Evolutionary conservation across 352 stramenopile species (phyloP).

Genomic region (Blastocystis sp.): DNA sequence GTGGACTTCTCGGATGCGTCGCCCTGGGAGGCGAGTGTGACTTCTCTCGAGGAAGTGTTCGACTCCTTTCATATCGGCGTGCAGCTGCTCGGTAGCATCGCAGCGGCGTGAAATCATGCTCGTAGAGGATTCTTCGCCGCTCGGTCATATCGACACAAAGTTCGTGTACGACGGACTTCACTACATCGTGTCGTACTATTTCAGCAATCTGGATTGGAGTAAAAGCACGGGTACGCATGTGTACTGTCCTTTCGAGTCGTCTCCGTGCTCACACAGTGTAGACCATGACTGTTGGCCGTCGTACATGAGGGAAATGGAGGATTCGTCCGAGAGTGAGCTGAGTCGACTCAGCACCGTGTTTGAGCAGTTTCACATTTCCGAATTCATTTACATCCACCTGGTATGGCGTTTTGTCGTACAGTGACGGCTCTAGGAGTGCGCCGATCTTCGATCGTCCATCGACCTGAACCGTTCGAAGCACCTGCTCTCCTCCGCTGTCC

Average conservation of each 20-base stretch:
- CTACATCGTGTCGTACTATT: slow-evolving; percentile 60
- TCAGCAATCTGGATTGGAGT: not conserved
- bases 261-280: not conserved
- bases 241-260: not conserved
- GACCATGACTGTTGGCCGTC: slow-evolving; percentile 20
- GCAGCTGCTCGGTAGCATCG: slow-evolving; percentile 1
- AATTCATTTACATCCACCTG: slow-evolving; percentile 63
- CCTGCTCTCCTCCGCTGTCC: slow-evolving; percentile 30
- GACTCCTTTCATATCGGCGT: slow-evolving; percentile 44
- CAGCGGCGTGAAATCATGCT: not conserved
- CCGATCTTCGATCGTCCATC: slow-evolving; percentile 29
- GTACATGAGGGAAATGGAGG: slow-evolving; percentile 63
- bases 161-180: slow-evolving; percentile 61
- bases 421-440: not conserved
- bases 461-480: slow-evolving; percentile 36
- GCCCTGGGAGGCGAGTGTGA: slow-evolving; percentile 57
- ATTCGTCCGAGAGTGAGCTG: not conserved
- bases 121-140: not conserved
- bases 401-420: not conserved
- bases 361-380: slow-evolving; percentile 43
- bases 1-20: slow-evolving; percentile 63
- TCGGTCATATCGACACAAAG: slow-evolving; percentile 7
- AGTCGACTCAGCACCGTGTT: slow-evolving; percentile 4
- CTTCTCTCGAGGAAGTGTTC: slow-evolving; percentile 37
- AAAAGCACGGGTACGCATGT: not conserved